Base-by-base conservation (phyloP, 495 filamentous ascomycete species). In the Chlorociboria aeruginascens region DNA sequence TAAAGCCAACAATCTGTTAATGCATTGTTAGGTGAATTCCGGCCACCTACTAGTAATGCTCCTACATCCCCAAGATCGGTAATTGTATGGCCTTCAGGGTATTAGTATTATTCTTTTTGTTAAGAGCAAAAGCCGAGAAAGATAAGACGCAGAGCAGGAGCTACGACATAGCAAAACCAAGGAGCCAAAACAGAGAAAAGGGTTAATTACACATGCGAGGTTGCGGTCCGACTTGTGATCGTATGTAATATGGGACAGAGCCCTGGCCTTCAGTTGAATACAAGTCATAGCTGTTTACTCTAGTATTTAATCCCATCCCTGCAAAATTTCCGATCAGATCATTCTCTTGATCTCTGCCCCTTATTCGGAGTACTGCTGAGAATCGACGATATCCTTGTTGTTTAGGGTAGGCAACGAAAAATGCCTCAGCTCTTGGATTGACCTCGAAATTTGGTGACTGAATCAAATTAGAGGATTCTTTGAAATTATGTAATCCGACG, bases 181-280 rank as follows among this genome's bases (percentile, higher is more conserved):
- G n/a, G n/a, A n/a, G n/a, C n/a, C n/a, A n/a, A n/a, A n/a, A n/a
- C n/a, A n/a, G n/a, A n/a, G n/a, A n/a, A n/a, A n/a, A n/a, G n/a
- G n/a, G n/a, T n/a, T n/a, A n/a, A n/a, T n/a, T n/a, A 50, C 84
- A 89, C 76, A 89, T 83, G 39, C 86, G 69, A 44, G 70, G 66
- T 10, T 69, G 64, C 32, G 64, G 76, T 31, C 50, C 66, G 31
- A 48, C 29, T 13, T 40, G 32, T 13, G 44, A 13, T 7, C 30
- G 13, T 10, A 9, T 12, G 9, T 35, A 32, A 9, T 9, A 29
- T 16, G 11, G 45, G 9, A 20, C 8, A 14, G 6, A n/a, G 13
- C 13, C 28, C 1, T 17, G 8, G 6, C 3, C 17, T 10, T 43
- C 43, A 6, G 34, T 47, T 10, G 43, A 41, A 53, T 80, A 86